Percentiles rank a stretch among this genome's conserved stretches.
Evolutionary conservation across 257 asterid species (phyloP).

Genomic region (Catharanthus roseus): DNA sequence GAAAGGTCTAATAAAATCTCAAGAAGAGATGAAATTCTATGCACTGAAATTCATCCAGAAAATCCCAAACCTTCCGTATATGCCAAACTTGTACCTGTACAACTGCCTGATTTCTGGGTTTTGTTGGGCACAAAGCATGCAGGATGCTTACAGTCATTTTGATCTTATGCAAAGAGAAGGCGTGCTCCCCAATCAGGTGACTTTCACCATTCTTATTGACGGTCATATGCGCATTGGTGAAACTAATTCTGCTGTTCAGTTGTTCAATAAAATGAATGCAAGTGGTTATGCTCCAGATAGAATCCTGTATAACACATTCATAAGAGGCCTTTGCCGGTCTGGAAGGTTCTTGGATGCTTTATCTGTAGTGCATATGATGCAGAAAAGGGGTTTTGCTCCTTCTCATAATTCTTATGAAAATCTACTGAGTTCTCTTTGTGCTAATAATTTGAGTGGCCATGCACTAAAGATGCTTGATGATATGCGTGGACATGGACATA

Average conservation of each 20-base stretch:
- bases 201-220: constrained; percentile 51
- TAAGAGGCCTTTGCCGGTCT: constrained; percentile 44
- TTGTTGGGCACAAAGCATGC: constrained; percentile 41
- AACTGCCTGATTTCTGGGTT: constrained; percentile 42
- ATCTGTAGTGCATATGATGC: constrained; percentile 41
- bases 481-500: constrained; percentile 39
- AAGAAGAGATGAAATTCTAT: constrained; percentile 29
- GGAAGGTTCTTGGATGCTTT: constrained; percentile 49
- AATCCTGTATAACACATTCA: constrained; percentile 37
- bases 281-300: constrained; percentile 39
- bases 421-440: constrained; percentile 41
- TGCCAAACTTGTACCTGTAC: constrained; percentile 45
- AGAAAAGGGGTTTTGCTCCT: constrained; percentile 48
- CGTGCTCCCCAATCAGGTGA: constrained; percentile 54
- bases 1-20: constrained; percentile 25
- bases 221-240: constrained; percentile 46
- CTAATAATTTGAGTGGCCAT: constrained; percentile 22
- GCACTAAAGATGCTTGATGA: constrained; percentile 50
- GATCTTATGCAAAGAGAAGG: constrained; percentile 37
- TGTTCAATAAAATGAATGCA: constrained; percentile 52
- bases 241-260: constrained; percentile 34
- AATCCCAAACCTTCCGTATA: constrained; percentile 11
- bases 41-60: constrained; percentile 31
- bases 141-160: constrained; percentile 45
- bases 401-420: constrained; percentile 46